Conservation (phyloP, 2,329 filamentous ascomycete species). For the Cryphonectria parasitica region DNA sequence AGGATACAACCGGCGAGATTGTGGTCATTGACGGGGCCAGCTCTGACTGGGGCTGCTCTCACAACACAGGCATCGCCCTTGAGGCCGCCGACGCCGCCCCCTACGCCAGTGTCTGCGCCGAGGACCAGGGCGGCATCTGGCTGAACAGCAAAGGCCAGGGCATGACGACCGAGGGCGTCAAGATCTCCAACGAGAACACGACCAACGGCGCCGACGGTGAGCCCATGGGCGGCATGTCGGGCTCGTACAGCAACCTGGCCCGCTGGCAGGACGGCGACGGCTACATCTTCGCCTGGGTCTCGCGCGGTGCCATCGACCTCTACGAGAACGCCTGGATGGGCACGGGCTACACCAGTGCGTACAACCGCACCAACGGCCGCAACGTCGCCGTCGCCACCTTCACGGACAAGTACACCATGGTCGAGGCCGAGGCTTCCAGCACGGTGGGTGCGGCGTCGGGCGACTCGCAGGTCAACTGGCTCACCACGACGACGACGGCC, state of each 20-base stretch:
- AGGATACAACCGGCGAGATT: slow-evolving; percentile 52
- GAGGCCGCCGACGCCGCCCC: slow-evolving; percentile 62
- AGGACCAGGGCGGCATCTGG: slow-evolving; percentile 68
- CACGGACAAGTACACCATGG: slow-evolving; percentile 60
- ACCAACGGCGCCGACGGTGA: slow-evolving; percentile 63
- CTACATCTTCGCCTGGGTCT: slow-evolving; percentile 67
- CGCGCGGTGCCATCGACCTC: slow-evolving; percentile 60
- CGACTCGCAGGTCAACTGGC: slow-evolving; percentile 63
- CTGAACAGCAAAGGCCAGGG: slow-evolving; percentile 62
- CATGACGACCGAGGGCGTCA: slow-evolving; percentile 57
- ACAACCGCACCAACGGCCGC: slow-evolving; percentile 60
- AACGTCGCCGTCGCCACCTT: slow-evolving; percentile 63
- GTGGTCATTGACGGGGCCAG: slow-evolving; percentile 56
- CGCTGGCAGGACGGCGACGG: slow-evolving; percentile 54
- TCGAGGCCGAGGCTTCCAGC: slow-evolving; percentile 57
- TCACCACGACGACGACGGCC: slow-evolving; percentile 47
- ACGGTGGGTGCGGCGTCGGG: slow-evolving; percentile 56
- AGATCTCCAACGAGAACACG: slow-evolving; percentile 65
- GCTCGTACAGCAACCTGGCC: slow-evolving; percentile 61
- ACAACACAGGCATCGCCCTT: slow-evolving; percentile 68
- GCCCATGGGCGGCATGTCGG: slow-evolving; percentile 65
- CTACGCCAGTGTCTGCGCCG: slow-evolving; percentile 62
- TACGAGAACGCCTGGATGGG: slow-evolving; percentile 62
- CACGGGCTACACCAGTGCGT: slow-evolving; percentile 53
- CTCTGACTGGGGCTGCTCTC: slow-evolving; percentile 63